Conservation (phyloP, 78 protist genomes). For the Capsaspora owczarzaki region DNA sequence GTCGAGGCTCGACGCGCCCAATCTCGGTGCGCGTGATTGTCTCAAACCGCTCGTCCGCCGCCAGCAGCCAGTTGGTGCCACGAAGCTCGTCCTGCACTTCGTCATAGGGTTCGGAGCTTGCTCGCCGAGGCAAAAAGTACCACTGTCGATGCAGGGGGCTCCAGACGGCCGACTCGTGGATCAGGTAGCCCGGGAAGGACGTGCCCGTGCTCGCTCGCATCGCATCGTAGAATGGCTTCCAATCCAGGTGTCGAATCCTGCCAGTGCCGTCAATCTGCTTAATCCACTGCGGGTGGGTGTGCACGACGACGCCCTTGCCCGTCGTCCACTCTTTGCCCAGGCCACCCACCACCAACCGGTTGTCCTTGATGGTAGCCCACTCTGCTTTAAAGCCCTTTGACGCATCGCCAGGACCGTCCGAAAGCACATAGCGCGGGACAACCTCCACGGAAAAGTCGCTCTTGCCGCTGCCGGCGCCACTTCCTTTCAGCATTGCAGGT, state of each 20-base stretch:
- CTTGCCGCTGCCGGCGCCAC: no score
- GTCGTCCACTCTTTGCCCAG: conserved; percentile 51
- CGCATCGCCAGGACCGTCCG: conserved; percentile 28
- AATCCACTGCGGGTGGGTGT: not conserved
- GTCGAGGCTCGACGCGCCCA: not conserved
- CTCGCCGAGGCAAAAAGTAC: conserved; percentile 39
- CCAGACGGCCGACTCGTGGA: conserved; percentile 47
- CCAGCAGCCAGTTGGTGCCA: conserved; percentile 12
- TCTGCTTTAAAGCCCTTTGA: conserved; percentile 40
- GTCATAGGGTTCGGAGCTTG: conserved; percentile 21
- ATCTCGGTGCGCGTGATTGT: not conserved
- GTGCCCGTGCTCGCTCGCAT: conserved; percentile 31
- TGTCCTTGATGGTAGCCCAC: conserved; percentile 41
- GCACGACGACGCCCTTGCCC: not conserved
- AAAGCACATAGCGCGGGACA: conserved; percentile 11
- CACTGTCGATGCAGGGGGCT: conserved; percentile 1
- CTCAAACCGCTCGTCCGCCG: conserved; percentile 4
- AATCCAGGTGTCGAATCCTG: conserved; percentile 4
- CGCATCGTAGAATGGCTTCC: conserved; percentile 1
- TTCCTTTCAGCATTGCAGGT: no score
- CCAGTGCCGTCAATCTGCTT: not conserved
- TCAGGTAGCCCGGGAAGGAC: conserved; percentile 32
- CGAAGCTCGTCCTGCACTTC: conserved; percentile 34
- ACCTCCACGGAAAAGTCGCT: no score
- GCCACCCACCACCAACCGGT: conserved; percentile 20